A percentile compares a stretch with the other conserved stretches of the same genome.
These are phyloP conservation scores for Elsinoe australis DNA, from an alignment of 2,329 filamentous ascomycete genomes.

Conservation along the genomic window DNA sequence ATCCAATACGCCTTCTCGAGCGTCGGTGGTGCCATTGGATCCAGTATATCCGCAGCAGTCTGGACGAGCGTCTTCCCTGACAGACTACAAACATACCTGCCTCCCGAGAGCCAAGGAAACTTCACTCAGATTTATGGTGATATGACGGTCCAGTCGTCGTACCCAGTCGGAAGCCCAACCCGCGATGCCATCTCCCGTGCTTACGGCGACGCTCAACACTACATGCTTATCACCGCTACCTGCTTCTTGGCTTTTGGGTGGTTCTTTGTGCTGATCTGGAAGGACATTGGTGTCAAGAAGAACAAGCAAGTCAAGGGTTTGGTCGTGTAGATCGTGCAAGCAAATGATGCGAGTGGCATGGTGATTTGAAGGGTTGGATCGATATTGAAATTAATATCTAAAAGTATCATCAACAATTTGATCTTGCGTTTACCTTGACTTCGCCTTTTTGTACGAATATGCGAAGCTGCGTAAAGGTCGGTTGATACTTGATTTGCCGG, in stretches of 20 bases:
- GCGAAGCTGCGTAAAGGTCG: no score
- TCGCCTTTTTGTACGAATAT: no score
- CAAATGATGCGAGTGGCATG: no score
- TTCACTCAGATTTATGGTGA: constrained; percentile 31
- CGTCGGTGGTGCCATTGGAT: constrained; percentile 26
- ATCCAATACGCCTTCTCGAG: constrained; percentile 29
- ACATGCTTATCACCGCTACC: constrained; percentile 36
- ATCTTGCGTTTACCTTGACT: no score
- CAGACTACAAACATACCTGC: constrained; percentile 17
- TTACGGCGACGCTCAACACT: constrained; percentile 42
- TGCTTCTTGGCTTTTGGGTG: constrained; percentile 26
- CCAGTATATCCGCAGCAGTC: constrained; percentile 24
- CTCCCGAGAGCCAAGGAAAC: constrained; percentile 22
- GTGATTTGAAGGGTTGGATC: no score
- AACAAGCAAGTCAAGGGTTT: constrained; percentile 32
- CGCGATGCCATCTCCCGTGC: constrained; percentile 39
- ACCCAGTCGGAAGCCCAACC: constrained; percentile 35
- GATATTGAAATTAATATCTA: no score
- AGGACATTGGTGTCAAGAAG: constrained; percentile 30
- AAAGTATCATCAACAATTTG: no score
- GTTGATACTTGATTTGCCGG: no score
- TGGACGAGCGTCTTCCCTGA: constrained; percentile 22
- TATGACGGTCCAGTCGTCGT: constrained; percentile 34
- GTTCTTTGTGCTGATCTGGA: constrained; percentile 27
- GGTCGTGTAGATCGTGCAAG: constrained; percentile 23